These are phyloP conservation scores for Eucalyptus polybractea DNA, from an alignment of 345 rosid species.

Conservation along the genomic window DNA sequence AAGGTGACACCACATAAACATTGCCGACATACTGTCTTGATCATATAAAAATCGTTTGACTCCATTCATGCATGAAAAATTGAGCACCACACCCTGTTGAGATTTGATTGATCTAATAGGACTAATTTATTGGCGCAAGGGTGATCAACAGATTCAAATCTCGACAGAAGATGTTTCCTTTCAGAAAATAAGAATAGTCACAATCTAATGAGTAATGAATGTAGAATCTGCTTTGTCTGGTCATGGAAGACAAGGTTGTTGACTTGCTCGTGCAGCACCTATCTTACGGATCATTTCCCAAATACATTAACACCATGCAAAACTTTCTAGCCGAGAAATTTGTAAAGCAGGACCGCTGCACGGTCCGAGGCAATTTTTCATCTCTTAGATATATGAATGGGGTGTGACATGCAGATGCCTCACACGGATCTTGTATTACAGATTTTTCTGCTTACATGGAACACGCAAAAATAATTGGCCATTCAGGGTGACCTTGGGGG, in stretches of 20 bases:
- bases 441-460: slow-evolving; percentile 23
- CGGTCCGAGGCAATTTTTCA: neutral
- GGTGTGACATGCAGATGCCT: neutral
- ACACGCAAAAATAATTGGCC: slow-evolving; percentile 53
- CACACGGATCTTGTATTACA: neutral
- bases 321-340: neutral
- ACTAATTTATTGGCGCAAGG: neutral
- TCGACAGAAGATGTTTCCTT: neutral
- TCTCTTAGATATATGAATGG: neutral
- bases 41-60: neutral
- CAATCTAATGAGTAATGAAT: neutral
- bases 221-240: neutral
- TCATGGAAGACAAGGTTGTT: neutral
- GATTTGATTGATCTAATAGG: neutral
- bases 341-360: neutral
- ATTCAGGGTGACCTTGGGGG: slow-evolving; percentile 46
- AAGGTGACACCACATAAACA: neutral
- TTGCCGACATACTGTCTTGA: neutral
- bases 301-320: neutral
- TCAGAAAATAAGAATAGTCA: neutral
- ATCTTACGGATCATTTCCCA: neutral
- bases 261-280: neutral
- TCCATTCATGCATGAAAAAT: neutral
- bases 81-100: neutral
- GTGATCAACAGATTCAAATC: neutral